phyloP scores from a whole-genome alignment of 2,329 filamentous ascomycete genomes.

The Claviceps quebecensis region DNA sequence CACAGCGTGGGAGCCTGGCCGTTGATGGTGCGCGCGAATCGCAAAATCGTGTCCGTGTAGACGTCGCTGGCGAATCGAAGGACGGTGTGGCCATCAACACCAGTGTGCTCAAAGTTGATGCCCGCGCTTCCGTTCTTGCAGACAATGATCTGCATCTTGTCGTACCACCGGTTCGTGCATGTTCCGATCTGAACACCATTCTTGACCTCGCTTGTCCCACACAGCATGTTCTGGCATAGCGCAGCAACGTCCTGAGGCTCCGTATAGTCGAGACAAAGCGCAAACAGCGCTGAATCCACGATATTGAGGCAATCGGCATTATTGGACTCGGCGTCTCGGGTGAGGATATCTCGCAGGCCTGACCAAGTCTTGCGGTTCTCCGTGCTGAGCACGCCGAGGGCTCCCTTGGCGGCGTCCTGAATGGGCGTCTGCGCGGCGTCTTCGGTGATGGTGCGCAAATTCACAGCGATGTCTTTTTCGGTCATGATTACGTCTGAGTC shows the following conservation, averaged over 20 bases:
- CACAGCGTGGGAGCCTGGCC: constrained; percentile 83
- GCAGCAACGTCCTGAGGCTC: constrained; percentile 69
- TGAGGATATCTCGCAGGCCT: constrained; percentile 73
- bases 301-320: constrained; percentile 94
- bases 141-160: constrained; percentile 97
- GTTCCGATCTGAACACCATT: constrained; percentile 92
- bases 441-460: constrained; percentile 81
- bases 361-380: constrained; percentile 97
- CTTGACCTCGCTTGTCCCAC: constrained; percentile 81
- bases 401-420: constrained; percentile 88
- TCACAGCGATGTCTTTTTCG: constrained; percentile 82
- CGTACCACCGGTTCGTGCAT: constrained; percentile 97
- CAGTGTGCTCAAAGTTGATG: constrained; percentile 98
- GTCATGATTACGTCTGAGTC: constrained; percentile 96
- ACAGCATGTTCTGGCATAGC: constrained; percentile 97
- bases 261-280: constrained; percentile 84
- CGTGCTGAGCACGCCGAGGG: constrained; percentile 83
- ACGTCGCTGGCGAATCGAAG: constrained; percentile 90
- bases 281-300: constrained; percentile 85
- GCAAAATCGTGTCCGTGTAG: constrained; percentile 93
- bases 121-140: constrained; percentile 97
- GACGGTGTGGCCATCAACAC: constrained; percentile 94
- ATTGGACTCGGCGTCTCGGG: constrained; percentile 74
- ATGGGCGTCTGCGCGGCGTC: constrained; percentile 84
- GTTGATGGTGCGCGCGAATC: constrained; percentile 91